Evolutionary conservation across 2,329 filamentous ascomycete genomes (phyloP).

Genomic region (Nemania sp.): DNA sequence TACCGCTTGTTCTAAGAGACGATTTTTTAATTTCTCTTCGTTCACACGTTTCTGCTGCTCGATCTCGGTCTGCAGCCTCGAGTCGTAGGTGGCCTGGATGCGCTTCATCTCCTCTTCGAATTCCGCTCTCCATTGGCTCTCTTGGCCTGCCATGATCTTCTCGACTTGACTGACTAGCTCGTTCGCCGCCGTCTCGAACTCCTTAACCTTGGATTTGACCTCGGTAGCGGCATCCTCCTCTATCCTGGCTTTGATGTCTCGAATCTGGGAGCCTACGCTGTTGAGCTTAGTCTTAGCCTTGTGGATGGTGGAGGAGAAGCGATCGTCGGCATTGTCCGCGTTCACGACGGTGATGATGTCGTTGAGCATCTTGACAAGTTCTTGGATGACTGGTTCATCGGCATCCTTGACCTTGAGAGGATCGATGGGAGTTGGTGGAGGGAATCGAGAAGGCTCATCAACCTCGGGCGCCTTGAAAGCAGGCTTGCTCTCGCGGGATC

Average conservation of each 20-base stretch:
- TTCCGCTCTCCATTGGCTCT: slow-evolving; percentile 82
- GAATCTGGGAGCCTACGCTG: slow-evolving; percentile 79
- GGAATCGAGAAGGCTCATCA: slow-evolving; percentile 67
- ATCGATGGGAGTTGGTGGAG: slow-evolving; percentile 73
- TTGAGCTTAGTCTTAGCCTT: slow-evolving; percentile 85
- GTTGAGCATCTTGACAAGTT: slow-evolving; percentile 93
- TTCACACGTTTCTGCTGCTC: slow-evolving; percentile 79
- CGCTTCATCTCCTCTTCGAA: slow-evolving; percentile 85
- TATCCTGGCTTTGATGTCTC: slow-evolving; percentile 69
- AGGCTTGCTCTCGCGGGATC: slow-evolving; percentile 35
- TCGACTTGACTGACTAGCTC: slow-evolving; percentile 91
- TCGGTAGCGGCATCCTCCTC: slow-evolving; percentile 74
- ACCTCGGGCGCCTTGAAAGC: slow-evolving; percentile 63
- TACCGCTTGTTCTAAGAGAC: slow-evolving; percentile 88
- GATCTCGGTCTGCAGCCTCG: slow-evolving; percentile 77
- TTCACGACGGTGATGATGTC: slow-evolving; percentile 94
- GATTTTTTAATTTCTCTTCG: slow-evolving; percentile 81
- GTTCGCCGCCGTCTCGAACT: slow-evolving; percentile 85
- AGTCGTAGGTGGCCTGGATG: slow-evolving; percentile 76
- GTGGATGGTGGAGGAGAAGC: slow-evolving; percentile 76
- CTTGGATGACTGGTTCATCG: slow-evolving; percentile 85
- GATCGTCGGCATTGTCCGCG: slow-evolving; percentile 76
- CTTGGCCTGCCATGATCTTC: slow-evolving; percentile 77
- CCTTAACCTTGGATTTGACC: slow-evolving; percentile 70
- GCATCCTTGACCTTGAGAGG: slow-evolving; percentile 75